A percentile compares a stretch with the other conserved stretches of the same genome.
Evolutionary conservation across 1,139 yeast species (phyloP).

Genomic region (Pneumocystis canis): DNA sequence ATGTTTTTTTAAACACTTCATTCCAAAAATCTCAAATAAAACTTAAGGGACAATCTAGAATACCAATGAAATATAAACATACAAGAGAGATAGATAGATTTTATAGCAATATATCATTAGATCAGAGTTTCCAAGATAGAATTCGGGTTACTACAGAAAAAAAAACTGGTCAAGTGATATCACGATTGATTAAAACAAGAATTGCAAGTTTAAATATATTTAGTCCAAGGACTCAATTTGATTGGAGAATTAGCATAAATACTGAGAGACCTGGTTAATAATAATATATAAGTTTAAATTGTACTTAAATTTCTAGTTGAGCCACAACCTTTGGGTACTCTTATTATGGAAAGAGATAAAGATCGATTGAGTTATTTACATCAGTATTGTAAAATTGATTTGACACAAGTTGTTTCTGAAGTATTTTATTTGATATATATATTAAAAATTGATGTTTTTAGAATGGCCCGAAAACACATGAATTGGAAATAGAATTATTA

Average conservation of each 20-base stretch:
- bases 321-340: slow-evolving; percentile 3
- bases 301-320: not conserved
- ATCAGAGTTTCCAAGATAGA: not conserved
- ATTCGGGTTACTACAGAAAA: not conserved
- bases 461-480: slow-evolving; percentile 4
- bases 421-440: not conserved
- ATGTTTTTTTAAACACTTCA: not conserved
- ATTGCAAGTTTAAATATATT: slow-evolving; percentile 13
- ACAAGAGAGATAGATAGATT: not conserved
- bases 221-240: slow-evolving; percentile 14
- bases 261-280: slow-evolving; percentile 10
- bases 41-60: not conserved
- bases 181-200: slow-evolving; percentile 9
- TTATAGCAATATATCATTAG: not conserved
- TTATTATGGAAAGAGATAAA: slow-evolving; percentile 6
- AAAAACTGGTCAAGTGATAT: not conserved
- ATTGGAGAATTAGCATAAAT: slow-evolving; percentile 14
- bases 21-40: not conserved
- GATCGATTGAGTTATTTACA: slow-evolving; percentile 11
- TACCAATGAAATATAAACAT: not conserved
- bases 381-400: slow-evolving; percentile 10
- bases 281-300: not conserved
- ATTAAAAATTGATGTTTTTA: not conserved
- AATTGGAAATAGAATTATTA: slow-evolving; percentile 9
- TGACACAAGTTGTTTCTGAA: slow-evolving; percentile 10